Evolutionary conservation across 2,329 filamentous ascomycete species (phyloP).

Genomic region (Leptographium galeiforme): DNA sequence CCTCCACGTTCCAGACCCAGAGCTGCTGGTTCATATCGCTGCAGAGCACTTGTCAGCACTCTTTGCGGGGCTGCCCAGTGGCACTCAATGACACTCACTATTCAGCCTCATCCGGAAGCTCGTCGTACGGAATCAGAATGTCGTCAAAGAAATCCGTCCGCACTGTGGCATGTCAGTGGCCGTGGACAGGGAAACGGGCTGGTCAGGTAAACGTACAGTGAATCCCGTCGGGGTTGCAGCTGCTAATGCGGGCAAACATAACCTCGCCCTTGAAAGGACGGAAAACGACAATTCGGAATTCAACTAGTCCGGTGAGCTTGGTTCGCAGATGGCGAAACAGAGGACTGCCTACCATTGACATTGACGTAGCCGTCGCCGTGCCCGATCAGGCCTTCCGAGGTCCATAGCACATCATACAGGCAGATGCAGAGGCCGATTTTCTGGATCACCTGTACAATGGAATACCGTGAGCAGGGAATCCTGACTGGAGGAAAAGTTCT

Average conservation of each 20-base stretch:
- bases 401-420: slow-evolving; percentile 78
- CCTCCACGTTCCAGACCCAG: slow-evolving; percentile 74
- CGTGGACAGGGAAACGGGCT: background rate
- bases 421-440: slow-evolving; percentile 89
- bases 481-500: too few species aligned
- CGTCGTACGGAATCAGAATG: slow-evolving; percentile 63
- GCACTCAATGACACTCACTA: slow-evolving; percentile 42
- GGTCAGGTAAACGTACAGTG: slow-evolving; percentile 7
- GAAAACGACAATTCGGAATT: slow-evolving; percentile 88
- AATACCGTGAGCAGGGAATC: background rate
- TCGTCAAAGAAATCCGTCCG: slow-evolving; percentile 90
- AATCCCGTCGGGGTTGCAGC: slow-evolving; percentile 28
- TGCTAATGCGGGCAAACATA: slow-evolving; percentile 70
- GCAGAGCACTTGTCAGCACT: slow-evolving; percentile 12
- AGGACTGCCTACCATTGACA: slow-evolving; percentile 56
- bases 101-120: slow-evolving; percentile 60
- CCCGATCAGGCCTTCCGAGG: slow-evolving; percentile 86
- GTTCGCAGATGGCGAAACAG: background rate
- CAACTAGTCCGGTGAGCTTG: slow-evolving; percentile 40
- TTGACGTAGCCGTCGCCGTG: slow-evolving; percentile 88
- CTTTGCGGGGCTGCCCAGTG: background rate
- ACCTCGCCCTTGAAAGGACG: slow-evolving; percentile 93
- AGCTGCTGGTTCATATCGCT: slow-evolving; percentile 63
- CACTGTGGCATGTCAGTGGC: slow-evolving; percentile 31
- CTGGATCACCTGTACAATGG: slow-evolving; percentile 56